Evolutionary conservation across 495 filamentous ascomycete species (phyloP).

Genomic region (Aspergillus ostianus): DNA sequence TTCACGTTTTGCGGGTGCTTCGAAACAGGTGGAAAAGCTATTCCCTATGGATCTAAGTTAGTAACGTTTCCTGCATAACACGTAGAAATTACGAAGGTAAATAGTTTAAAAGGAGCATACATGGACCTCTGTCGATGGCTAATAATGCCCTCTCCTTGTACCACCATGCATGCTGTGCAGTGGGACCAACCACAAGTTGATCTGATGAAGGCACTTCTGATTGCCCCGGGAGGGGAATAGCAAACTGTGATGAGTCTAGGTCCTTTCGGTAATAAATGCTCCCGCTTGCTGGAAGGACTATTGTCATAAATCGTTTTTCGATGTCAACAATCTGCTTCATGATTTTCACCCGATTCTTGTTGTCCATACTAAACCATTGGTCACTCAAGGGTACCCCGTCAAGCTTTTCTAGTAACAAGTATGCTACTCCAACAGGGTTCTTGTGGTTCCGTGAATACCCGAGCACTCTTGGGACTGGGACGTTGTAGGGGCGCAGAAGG

Average conservation of each 20-base stretch:
- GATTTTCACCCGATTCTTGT: slow-evolving; percentile 29
- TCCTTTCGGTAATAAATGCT: slow-evolving; percentile 35
- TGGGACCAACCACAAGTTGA: slow-evolving; percentile 28
- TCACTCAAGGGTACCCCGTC: slow-evolving; percentile 22
- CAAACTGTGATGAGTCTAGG: slow-evolving; percentile 7
- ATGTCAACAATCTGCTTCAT: slow-evolving; percentile 33
- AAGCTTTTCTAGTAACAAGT: slow-evolving; percentile 27
- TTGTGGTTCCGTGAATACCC: slow-evolving; percentile 20
- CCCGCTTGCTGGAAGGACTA: slow-evolving; percentile 33
- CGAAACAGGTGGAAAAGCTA: slow-evolving; percentile 17
- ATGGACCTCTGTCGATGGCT: slow-evolving; percentile 12
- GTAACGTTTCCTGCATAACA: too few relatives aligned
- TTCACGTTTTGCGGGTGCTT: slow-evolving; percentile 28
- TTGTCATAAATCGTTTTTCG: slow-evolving; percentile 30
- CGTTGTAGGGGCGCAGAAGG: slow-evolving; percentile 23
- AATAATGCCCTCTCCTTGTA: slow-evolving; percentile 23
- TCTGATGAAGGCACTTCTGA: background rate
- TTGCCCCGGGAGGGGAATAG: background rate
- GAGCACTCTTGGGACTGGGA: slow-evolving; percentile 29
- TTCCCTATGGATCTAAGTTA: too few relatives aligned
- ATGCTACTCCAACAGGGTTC: slow-evolving; percentile 29
- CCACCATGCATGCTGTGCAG: slow-evolving; percentile 30
- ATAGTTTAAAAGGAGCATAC: too few relatives aligned
- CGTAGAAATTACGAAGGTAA: too few relatives aligned
- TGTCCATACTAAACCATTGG: slow-evolving; percentile 27